Conservation (phyloP, 352 stramenopile species). For the Pythium phragmitis region DNA sequence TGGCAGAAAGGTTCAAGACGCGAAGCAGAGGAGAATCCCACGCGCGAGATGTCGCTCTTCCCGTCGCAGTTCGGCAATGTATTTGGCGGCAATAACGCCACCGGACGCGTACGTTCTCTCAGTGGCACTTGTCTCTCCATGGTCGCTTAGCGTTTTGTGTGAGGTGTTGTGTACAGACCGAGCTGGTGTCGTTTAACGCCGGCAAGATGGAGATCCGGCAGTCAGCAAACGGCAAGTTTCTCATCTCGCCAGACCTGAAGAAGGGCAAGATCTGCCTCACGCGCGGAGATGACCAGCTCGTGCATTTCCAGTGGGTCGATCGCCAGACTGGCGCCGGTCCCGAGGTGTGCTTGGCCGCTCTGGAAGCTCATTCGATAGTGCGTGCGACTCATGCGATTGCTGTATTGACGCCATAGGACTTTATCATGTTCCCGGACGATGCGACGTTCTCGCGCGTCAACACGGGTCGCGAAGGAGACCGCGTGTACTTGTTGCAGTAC, state of each 20-base stretch:
- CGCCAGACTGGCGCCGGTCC: constrained; percentile 76
- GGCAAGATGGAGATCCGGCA: constrained; percentile 86
- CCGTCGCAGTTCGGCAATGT: constrained; percentile 74
- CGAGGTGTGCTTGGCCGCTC: constrained; percentile 39
- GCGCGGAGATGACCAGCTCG: constrained; percentile 85
- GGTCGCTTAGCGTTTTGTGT: neutral
- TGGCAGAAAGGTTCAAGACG: constrained; percentile 20
- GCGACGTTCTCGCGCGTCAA: constrained; percentile 86
- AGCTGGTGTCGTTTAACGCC: constrained; percentile 90
- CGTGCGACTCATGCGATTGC: neutral
- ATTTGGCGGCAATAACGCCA: constrained; percentile 58
- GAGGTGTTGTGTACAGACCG: constrained; percentile 42
- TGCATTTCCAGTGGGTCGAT: constrained; percentile 94
- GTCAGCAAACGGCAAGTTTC: constrained; percentile 81
- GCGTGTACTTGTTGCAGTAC: constrained; percentile 93
- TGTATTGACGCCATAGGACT: constrained; percentile 42
- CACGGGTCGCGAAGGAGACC: constrained; percentile 81
- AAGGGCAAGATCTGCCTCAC: constrained; percentile 90
- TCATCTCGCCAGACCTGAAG: constrained; percentile 86
- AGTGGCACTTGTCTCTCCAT: neutral
- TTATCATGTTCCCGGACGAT: constrained; percentile 93
- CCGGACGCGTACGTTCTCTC: constrained; percentile 41
- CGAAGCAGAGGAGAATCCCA: constrained; percentile 1
- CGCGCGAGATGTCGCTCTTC: constrained; percentile 54
- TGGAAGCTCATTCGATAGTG: neutral